Conservation (phyloP, 305 asterid genomes). For the Nicotiana rustica region DNA sequence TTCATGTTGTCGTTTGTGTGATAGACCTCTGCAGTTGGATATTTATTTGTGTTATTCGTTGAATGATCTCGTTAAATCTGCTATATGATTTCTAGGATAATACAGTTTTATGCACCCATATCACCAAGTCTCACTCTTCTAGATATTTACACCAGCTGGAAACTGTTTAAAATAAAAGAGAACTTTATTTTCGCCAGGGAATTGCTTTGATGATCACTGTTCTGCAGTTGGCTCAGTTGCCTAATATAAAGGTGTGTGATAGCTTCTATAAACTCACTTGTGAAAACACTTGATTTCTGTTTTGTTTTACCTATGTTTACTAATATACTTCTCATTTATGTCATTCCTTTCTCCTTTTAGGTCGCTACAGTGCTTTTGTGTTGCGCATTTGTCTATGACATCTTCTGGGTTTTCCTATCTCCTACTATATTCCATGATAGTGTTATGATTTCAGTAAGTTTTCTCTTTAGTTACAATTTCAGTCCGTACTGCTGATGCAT, state of each 20-base stretch:
- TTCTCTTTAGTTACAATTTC: conserved; percentile 19
- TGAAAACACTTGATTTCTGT: neutral
- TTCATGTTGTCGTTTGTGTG: conserved; percentile 8
- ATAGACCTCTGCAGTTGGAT: conserved; percentile 31
- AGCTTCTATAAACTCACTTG: neutral
- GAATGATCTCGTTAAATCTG: neutral
- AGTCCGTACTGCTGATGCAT: too few relatives aligned
- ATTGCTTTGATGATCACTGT: conserved; percentile 93
- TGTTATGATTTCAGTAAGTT: conserved; percentile 93
- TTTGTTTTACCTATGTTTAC: conserved; percentile 24
- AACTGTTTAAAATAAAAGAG: conserved; percentile 2
- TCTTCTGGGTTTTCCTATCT: conserved; percentile 98
- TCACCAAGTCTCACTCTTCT: conserved; percentile 27
- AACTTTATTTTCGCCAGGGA: conserved; percentile 70
- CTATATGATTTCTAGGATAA: neutral
- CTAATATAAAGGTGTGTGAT: conserved; percentile 83
- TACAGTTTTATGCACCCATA: neutral
- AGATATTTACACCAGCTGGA: conserved; percentile 31
- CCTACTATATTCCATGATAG: conserved; percentile 93
- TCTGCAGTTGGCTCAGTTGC: conserved; percentile 90
- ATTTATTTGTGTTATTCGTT: conserved; percentile 7
- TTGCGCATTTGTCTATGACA: conserved; percentile 91
- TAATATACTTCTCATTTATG: conserved; percentile 27
- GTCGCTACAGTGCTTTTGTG: conserved; percentile 94
- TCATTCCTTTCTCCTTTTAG: conserved; percentile 49